These are phyloP conservation scores for Chaetomidium leptoderma DNA, from an alignment of 495 filamentous ascomycete species.

Conservation along the genomic window DNA sequence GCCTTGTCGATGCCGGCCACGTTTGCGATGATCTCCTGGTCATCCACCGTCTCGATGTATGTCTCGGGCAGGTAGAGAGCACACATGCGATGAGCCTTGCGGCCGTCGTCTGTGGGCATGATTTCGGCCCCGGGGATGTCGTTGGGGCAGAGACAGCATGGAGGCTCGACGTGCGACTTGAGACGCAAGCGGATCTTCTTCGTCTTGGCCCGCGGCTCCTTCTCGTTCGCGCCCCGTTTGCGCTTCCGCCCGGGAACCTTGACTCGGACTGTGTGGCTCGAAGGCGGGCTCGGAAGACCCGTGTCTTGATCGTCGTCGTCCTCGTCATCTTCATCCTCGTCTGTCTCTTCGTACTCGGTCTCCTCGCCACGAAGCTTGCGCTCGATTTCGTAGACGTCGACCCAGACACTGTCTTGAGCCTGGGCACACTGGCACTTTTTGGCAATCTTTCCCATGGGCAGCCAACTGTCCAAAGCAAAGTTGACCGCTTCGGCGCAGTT, in stretches of 20 bases:
- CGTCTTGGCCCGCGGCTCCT: slow-evolving; percentile 49
- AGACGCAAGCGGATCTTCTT: slow-evolving; percentile 71
- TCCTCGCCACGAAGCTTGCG: slow-evolving; percentile 88
- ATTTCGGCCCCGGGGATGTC: slow-evolving; percentile 80
- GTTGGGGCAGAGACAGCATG: slow-evolving; percentile 94
- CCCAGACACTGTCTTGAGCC: slow-evolving; percentile 91
- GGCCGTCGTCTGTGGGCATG: slow-evolving; percentile 80
- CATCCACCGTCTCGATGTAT: slow-evolving; percentile 68
- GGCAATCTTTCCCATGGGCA: slow-evolving; percentile 92
- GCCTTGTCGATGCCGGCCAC: slow-evolving; percentile 78
- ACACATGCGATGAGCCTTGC: slow-evolving; percentile 83
- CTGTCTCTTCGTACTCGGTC: slow-evolving; percentile 83
- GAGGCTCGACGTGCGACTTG: slow-evolving; percentile 66
- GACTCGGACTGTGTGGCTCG: slow-evolving; percentile 39
- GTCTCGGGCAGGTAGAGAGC: slow-evolving; percentile 91
- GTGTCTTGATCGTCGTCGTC: slow-evolving; percentile 61
- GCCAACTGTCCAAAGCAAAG: slow-evolving; percentile 90
- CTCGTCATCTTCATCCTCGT: slow-evolving; percentile 70
- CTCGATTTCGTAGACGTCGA: slow-evolving; percentile 91
- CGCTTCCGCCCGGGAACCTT: slow-evolving; percentile 59
- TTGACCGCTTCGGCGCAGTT: slow-evolving; percentile 99
- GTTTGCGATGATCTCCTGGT: slow-evolving; percentile 67
- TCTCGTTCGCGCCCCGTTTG: slow-evolving; percentile 35
- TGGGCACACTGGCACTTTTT: slow-evolving; percentile 92
- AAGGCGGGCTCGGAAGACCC: slow-evolving; percentile 72